Percentiles rank a stretch among this genome's conserved stretches.
Evolutionary conservation across 179 eudicot species (phyloP).

Genomic region (Silene coronaria): DNA sequence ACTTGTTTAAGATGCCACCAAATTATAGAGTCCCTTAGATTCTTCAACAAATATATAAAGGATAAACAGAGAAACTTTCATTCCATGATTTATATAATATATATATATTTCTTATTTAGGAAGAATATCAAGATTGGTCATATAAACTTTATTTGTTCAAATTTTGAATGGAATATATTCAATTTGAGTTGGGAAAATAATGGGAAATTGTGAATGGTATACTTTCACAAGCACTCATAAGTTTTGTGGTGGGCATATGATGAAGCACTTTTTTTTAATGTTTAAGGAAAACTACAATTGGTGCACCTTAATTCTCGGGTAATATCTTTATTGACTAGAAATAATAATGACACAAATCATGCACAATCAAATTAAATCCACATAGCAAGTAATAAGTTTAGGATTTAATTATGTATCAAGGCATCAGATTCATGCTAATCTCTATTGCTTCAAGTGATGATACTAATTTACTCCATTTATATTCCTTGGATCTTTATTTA

Average conservation of each 20-base stretch:
- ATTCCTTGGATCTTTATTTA: no score
- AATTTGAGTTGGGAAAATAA: conserved; percentile 10
- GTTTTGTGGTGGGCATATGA: conserved; percentile 21
- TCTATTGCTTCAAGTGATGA: background rate
- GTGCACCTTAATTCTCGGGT: conserved; percentile 11
- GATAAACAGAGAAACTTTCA: background rate
- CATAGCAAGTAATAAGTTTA: conserved; percentile 7
- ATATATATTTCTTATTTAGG: background rate
- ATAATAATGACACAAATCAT: conserved; percentile 3
- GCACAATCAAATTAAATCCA: background rate
- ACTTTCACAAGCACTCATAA: conserved; percentile 17
- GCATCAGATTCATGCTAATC: conserved; percentile 27
- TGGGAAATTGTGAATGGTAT: conserved; percentile 2
- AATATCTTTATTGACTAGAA: conserved; percentile 21
- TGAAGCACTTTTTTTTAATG: background rate
- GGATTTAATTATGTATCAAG: background rate
- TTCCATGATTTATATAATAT: background rate
- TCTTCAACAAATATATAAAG: background rate
- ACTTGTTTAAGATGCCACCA: background rate
- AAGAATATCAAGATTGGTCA: conserved; percentile 10
- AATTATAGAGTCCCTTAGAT: background rate
- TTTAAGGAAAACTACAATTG: conserved; percentile 15
- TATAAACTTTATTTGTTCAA: conserved; percentile 3
- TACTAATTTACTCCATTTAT: background rate
- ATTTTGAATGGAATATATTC: conserved; percentile 24